Evolutionary conservation across 179 eudicot species (phyloP).

Genomic region (Beta corolliflora): DNA sequence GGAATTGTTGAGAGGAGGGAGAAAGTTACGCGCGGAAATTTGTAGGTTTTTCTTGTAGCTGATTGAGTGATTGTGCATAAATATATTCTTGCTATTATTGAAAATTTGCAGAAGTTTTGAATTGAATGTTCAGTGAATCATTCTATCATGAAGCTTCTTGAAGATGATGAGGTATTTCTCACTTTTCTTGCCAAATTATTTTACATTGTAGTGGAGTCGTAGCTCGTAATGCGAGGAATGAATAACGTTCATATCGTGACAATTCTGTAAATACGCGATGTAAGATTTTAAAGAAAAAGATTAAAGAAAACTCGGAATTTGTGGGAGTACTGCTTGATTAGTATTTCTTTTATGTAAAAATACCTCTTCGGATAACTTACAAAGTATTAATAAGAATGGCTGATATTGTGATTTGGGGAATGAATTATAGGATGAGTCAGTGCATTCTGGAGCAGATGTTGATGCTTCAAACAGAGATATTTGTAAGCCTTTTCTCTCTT

Average conservation of each 20-base stretch:
- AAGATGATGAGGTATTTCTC: slow-evolving; percentile 75
- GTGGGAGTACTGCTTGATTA: no score
- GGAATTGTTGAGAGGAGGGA: no score
- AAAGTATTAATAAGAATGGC: background rate
- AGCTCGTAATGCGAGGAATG: no score
- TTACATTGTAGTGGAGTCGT: background rate
- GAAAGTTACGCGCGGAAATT: no score
- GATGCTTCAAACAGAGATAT: slow-evolving; percentile 84
- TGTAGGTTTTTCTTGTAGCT: background rate
- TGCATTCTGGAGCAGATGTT: slow-evolving; percentile 99
- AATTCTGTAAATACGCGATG: no score
- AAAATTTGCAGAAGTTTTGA: background rate
- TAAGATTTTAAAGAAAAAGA: no score
- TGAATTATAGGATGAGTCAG: slow-evolving; percentile 74
- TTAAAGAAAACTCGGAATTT: no score
- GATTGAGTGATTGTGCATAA: background rate
- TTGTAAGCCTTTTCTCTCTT: slow-evolving; percentile 27
- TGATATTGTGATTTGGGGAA: slow-evolving; percentile 4
- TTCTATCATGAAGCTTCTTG: slow-evolving; percentile 76
- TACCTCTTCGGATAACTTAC: no score
- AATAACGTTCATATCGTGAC: no score
- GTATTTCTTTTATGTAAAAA: no score
- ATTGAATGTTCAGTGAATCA: slow-evolving; percentile 54
- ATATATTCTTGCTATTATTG: background rate
- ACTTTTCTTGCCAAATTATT: background rate